A percentile compares a stretch with the other conserved stretches of the same genome.
Conservation (phyloP, 2,329 filamentous ascomycete species). For the Cytospora piceae region DNA sequence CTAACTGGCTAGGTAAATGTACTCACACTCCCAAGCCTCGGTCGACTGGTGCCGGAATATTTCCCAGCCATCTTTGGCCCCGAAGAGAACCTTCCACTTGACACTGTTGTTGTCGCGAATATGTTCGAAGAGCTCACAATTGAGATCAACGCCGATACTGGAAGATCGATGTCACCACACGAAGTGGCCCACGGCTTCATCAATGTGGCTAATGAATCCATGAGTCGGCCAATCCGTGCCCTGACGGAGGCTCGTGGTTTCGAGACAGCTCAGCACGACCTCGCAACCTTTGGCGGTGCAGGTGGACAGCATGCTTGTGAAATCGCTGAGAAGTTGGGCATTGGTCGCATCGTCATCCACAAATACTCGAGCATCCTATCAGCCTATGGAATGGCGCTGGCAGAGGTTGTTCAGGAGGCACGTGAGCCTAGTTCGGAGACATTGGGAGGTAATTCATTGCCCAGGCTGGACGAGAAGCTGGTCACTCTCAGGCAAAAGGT, state of each 20-base stretch:
- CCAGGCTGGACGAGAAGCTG: constrained; percentile 72
- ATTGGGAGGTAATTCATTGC: constrained; percentile 60
- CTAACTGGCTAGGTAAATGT: neutral
- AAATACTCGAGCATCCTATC: constrained; percentile 82
- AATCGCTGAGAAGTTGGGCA: constrained; percentile 78
- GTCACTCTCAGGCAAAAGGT: constrained; percentile 74
- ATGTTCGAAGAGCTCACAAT: constrained; percentile 73
- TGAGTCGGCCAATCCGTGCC: constrained; percentile 83
- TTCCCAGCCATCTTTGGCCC: constrained; percentile 90
- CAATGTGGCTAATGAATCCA: constrained; percentile 82
- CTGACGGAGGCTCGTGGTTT: constrained; percentile 86
- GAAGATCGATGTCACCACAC: constrained; percentile 70
- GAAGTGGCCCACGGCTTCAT: constrained; percentile 85
- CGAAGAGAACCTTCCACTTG: constrained; percentile 77
- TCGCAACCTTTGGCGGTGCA: constrained; percentile 56
- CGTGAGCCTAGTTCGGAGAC: constrained; percentile 71
- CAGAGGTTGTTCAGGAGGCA: constrained; percentile 84
- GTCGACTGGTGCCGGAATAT: constrained; percentile 79
- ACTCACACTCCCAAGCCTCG: constrained; percentile 49
- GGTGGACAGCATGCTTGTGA: constrained; percentile 85
- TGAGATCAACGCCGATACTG: constrained; percentile 74
- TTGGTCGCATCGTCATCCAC: constrained; percentile 79
- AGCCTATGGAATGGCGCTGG: constrained; percentile 84
- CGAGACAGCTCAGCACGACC: constrained; percentile 79
- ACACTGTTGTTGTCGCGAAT: constrained; percentile 18